These are phyloP conservation scores for Curvularia verruculosa DNA, from an alignment of 2,329 filamentous ascomycete genomes.

Conservation along the genomic window DNA sequence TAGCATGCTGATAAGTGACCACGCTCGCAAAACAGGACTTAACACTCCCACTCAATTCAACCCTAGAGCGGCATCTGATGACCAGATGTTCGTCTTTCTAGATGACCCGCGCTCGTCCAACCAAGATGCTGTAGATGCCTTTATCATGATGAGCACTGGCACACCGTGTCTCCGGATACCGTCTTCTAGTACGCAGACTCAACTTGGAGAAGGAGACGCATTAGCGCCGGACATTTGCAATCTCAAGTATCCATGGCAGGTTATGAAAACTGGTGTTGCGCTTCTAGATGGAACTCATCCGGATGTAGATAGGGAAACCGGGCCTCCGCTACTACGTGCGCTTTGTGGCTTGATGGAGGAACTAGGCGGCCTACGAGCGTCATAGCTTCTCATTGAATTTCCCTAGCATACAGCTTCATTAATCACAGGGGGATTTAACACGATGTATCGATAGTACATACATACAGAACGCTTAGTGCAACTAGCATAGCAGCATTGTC, in stretches of 20 bases:
- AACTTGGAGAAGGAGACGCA: neutral
- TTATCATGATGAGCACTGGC: slow-evolving; percentile 16
- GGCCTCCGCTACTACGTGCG: slow-evolving; percentile 24
- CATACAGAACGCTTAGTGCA: too few species aligned
- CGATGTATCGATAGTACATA: too few species aligned
- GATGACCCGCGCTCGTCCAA: slow-evolving; percentile 14
- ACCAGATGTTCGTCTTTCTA: slow-evolving; percentile 9
- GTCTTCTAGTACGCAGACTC: neutral
- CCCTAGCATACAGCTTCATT: too few species aligned
- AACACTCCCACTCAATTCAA: neutral
- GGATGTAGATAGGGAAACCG: slow-evolving; percentile 20
- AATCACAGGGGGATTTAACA: too few species aligned
- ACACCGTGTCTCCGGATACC: slow-evolving; percentile 20
- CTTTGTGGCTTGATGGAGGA: slow-evolving; percentile 23
- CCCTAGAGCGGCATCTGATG: neutral
- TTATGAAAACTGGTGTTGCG: slow-evolving; percentile 26
- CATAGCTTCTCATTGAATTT: neutral
- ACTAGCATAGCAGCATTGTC: too few species aligned
- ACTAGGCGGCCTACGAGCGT: neutral
- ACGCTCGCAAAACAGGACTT: slow-evolving; percentile 18
- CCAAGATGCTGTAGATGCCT: slow-evolving; percentile 17
- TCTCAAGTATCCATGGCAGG: slow-evolving; percentile 20
- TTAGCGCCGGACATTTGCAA: slow-evolving; percentile 12
- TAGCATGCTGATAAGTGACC: slow-evolving; percentile 29
- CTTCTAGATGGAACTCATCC: slow-evolving; percentile 28